Evolutionary conservation across 176 grass and related monocot species (phyloP).

Genomic region (Eleusine coracana): DNA sequence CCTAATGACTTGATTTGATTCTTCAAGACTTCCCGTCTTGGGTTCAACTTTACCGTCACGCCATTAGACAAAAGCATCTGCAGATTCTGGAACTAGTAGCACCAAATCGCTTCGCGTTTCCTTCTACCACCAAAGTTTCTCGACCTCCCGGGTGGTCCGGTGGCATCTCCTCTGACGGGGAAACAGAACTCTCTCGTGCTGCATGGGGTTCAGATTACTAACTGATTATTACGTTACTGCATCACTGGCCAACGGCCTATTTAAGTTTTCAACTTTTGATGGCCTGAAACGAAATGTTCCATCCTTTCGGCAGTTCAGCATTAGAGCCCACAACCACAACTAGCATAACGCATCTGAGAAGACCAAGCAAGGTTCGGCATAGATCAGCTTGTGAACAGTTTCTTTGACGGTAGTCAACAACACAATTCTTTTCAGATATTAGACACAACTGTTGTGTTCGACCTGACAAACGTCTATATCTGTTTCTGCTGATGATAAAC

Average conservation of each 20-base stretch:
- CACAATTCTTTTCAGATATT: no score
- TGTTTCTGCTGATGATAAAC: no score
- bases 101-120: background rate
- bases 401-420: no score
- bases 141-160: background rate
- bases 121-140: background rate
- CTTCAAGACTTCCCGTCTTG: background rate
- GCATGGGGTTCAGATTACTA: conserved; percentile 14
- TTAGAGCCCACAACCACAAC: no score
- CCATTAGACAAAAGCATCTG: conserved; percentile 30
- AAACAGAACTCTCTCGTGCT: background rate
- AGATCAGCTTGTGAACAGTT: no score
- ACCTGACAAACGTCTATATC: no score
- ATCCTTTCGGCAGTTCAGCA: background rate
- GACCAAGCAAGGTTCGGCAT: no score
- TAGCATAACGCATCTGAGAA: no score
- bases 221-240: background rate
- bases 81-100: conserved; percentile 6
- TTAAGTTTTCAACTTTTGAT: background rate
- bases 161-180: background rate
- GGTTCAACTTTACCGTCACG: conserved; percentile 7
- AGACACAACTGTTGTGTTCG: no score
- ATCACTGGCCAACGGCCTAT: conserved; percentile 25
- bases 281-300: background rate
- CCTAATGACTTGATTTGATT: background rate